These are phyloP conservation scores for Cyathus striatus DNA, from an alignment of 768 basidiomycete species.

Conservation along the genomic window DNA sequence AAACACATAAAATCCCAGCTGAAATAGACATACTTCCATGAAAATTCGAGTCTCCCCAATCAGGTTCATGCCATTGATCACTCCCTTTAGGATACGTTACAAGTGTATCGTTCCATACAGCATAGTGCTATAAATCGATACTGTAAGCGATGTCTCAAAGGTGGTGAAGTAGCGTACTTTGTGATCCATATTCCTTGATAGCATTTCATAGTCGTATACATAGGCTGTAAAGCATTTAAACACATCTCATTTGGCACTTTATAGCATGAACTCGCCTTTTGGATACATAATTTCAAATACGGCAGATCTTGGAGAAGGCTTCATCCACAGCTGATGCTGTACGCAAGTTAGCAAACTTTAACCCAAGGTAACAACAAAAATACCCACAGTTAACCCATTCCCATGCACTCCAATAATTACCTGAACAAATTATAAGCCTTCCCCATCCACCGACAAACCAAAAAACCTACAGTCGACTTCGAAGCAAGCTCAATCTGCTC, in stretches of 20 bases:
- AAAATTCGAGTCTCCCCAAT: too few species aligned
- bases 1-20: too few species aligned
- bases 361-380: neutral
- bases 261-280: slow-evolving; percentile 25
- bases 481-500: slow-evolving; percentile 15
- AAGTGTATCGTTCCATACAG: neutral
- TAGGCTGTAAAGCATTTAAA: slow-evolving; percentile 21
- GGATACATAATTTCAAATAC: slow-evolving; percentile 72
- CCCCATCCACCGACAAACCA: too few species aligned
- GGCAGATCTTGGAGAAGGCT: slow-evolving; percentile 52
- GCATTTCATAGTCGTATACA: slow-evolving; percentile 34
- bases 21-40: too few species aligned
- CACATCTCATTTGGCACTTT: neutral
- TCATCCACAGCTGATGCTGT: slow-evolving; percentile 61
- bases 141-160: too few species aligned
- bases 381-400: slow-evolving; percentile 51
- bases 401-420: slow-evolving; percentile 40
- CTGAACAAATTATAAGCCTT: too few species aligned
- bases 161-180: slow-evolving; percentile 17
- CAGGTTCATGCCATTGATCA: too few species aligned
- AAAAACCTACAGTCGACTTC: slow-evolving; percentile 15
- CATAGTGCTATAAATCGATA: slow-evolving; percentile 1
- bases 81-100: neutral
- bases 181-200: slow-evolving; percentile 37
- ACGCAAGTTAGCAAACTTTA: neutral